Conservation (phyloP, 768 basidiomycete genomes). For the Paxillus rubicundulus region DNA sequence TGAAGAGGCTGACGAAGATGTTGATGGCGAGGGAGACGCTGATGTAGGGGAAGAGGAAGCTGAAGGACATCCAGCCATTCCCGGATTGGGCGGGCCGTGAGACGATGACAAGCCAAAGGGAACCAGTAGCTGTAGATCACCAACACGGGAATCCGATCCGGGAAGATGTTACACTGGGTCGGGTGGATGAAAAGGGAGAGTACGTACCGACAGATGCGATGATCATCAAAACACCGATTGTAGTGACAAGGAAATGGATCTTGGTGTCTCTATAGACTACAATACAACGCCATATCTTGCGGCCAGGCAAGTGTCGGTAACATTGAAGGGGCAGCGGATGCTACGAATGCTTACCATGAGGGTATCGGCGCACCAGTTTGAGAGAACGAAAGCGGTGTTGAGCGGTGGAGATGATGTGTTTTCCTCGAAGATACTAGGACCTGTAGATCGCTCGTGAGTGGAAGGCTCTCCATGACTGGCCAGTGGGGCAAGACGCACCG, state of each 20-base stretch:
- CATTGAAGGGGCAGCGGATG: too few relatives aligned
- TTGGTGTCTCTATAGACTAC: constrained; percentile 31
- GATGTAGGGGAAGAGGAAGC: constrained; percentile 32
- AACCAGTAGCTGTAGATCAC: constrained; percentile 22
- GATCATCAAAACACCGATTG: constrained; percentile 19
- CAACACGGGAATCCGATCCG: neutral
- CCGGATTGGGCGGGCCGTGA: constrained; percentile 20
- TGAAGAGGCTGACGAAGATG: constrained; percentile 30
- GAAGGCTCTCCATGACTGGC: too few relatives aligned
- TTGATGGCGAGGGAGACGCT: constrained; percentile 34
- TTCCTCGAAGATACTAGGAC: constrained; percentile 24
- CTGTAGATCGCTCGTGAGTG: constrained; percentile 2
- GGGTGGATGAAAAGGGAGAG: neutral
- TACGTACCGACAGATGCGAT: constrained; percentile 24
- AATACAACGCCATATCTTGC: constrained; percentile 32
- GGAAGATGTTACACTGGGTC: neutral
- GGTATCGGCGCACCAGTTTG: constrained; percentile 31
- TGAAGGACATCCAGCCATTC: constrained; percentile 31
- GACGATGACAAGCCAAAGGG: constrained; percentile 28
- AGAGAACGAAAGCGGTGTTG: constrained; percentile 28
- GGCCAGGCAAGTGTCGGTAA: neutral
- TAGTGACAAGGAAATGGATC: constrained; percentile 14
- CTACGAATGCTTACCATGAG: constrained; percentile 24
- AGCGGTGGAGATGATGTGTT: constrained; percentile 25
- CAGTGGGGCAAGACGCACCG: constrained; percentile 13